These are phyloP conservation scores for Phenoliferia sp. DNA, from an alignment of 1,284 basidiomycete genomes.

Conservation along the genomic window DNA sequence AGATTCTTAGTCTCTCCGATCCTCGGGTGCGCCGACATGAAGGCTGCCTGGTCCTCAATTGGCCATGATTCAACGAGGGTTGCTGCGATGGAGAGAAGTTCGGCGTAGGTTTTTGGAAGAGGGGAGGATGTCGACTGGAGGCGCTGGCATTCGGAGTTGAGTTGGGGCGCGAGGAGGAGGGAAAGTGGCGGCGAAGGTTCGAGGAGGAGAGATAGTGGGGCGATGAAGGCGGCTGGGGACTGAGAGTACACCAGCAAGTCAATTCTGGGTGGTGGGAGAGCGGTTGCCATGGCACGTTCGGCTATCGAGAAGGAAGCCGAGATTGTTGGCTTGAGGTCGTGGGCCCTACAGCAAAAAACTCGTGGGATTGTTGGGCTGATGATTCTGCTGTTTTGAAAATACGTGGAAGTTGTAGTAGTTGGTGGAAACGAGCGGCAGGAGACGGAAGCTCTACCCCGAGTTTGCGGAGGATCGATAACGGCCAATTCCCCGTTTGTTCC, in stretches of 20 bases:
- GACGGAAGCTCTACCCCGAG: too few species aligned
- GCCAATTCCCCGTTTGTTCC: too few species aligned
- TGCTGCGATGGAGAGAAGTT: slow-evolving; percentile 60
- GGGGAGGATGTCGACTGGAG: background rate
- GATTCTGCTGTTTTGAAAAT: too few species aligned
- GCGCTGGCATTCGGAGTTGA: slow-evolving; percentile 40
- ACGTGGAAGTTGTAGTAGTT: too few species aligned
- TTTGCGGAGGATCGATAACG: too few species aligned
- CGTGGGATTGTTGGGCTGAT: too few species aligned
- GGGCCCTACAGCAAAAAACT: too few species aligned
- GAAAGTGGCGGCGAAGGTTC: slow-evolving; percentile 63
- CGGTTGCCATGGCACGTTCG: slow-evolving; percentile 5
- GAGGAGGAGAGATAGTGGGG: slow-evolving; percentile 57
- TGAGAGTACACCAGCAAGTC: slow-evolving; percentile 26
- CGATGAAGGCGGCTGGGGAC: slow-evolving; percentile 20
- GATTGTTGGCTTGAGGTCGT: too few species aligned
- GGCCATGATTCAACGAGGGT: slow-evolving; percentile 56
- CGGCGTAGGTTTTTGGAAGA: slow-evolving; percentile 48
- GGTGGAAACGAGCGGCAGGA: too few species aligned
- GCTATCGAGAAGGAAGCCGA: background rate
- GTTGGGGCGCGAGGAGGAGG: slow-evolving; percentile 55
- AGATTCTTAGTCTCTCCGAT: slow-evolving; percentile 73
- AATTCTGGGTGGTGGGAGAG: slow-evolving; percentile 25
- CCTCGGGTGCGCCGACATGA: slow-evolving; percentile 77
- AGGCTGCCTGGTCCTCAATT: slow-evolving; percentile 55